These are phyloP conservation scores for Neopestalotiopsis rosae DNA, from an alignment of 2,329 filamentous ascomycete genomes.

Conservation along the genomic window DNA sequence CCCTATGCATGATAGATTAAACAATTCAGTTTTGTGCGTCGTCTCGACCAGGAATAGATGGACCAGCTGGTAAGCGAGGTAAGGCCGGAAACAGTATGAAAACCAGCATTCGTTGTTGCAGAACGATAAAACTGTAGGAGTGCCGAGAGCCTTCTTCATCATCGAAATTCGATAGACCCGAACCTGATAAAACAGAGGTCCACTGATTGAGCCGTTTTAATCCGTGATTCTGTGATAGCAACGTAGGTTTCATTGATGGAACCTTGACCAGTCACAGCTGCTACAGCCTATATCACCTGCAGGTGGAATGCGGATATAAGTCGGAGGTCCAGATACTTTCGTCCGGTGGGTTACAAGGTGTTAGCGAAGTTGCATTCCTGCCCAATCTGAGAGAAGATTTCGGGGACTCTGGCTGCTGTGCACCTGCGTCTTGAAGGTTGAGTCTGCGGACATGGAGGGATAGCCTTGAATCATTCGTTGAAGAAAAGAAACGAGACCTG, in stretches of 20 bases:
- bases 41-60: neutral
- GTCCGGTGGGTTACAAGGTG: neutral
- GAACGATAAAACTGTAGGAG: neutral
- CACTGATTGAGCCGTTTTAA: neutral
- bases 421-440: neutral
- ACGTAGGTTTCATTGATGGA: neutral
- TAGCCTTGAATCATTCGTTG: no score
- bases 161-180: neutral
- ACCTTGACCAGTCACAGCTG: neutral
- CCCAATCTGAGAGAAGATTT: neutral
- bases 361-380: neutral
- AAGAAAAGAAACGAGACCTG: no score
- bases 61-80: neutral
- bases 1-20: neutral
- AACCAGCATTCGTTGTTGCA: neutral
- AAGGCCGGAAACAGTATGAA: neutral
- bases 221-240: neutral
- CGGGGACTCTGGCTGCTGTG: neutral
- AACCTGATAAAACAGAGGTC: neutral
- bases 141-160: neutral
- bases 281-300: neutral
- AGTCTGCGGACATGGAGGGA: no score
- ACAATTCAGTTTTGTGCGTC: neutral
- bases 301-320: neutral
- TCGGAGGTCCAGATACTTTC: neutral